Percentiles rank a stretch among this genome's conserved stretches.
Evolutionary conservation across 345 rosid genomes (phyloP).

Genomic region (Arabidopsis suecica): DNA sequence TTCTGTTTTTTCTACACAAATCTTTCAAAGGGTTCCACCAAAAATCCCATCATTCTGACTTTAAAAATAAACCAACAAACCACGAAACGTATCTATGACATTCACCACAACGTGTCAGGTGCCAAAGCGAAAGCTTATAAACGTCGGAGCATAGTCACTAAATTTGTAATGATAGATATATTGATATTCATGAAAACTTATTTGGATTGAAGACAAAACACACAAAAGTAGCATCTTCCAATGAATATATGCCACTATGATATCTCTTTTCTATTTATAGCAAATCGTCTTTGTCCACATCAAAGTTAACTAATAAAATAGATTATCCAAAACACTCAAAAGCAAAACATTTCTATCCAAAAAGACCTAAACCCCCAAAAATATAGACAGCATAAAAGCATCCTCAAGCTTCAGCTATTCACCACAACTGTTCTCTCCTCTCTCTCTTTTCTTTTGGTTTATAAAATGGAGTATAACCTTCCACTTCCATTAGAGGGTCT

Average conservation of each 20-base stretch:
- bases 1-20: background rate
- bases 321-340: constrained; percentile 16
- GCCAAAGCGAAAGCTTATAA: constrained; percentile 14
- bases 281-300: constrained; percentile 28
- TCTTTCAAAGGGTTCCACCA: constrained; percentile 33
- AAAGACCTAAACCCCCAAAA: background rate
- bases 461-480: constrained; percentile 23
- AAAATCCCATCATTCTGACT: constrained; percentile 35
- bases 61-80: constrained; percentile 1
- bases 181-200: constrained; percentile 7
- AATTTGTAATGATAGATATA: background rate
- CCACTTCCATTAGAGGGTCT: constrained; percentile 61
- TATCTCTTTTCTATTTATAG: constrained; percentile 23
- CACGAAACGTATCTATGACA: constrained; percentile 16
- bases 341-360: background rate
- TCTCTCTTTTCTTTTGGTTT: background rate
- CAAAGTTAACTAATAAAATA: constrained; percentile 8
- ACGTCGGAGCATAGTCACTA: background rate
- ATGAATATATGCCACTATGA: constrained; percentile 6
- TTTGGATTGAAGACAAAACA: constrained; percentile 13
- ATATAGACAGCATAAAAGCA: constrained; percentile 30
- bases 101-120: constrained; percentile 28
- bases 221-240: constrained; percentile 20
- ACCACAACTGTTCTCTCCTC: constrained; percentile 3
- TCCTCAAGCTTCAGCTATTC: constrained; percentile 6